These are phyloP conservation scores for Talaromyces proteolyticus DNA, from an alignment of 495 filamentous ascomycete genomes.

Conservation along the genomic window DNA sequence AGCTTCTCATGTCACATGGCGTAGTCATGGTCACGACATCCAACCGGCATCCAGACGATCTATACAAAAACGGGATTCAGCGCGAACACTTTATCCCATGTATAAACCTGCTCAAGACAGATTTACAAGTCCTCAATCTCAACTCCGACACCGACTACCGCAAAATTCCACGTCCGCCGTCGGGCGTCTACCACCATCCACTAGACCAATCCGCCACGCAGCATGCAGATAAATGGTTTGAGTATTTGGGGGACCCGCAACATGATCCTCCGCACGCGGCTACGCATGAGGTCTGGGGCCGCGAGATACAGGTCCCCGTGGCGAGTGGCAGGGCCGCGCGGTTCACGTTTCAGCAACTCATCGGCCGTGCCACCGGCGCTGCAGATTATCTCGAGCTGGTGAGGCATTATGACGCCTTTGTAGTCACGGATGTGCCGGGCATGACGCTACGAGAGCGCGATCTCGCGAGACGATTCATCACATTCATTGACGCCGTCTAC, in stretches of 20 bases:
- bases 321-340: slow-evolving; percentile 84
- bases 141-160: slow-evolving; percentile 95
- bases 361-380: slow-evolving; percentile 79
- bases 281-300: slow-evolving; percentile 87
- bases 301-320: slow-evolving; percentile 77
- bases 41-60: slow-evolving; percentile 92
- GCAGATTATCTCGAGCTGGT: slow-evolving; percentile 95
- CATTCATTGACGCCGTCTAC: slow-evolving; percentile 94
- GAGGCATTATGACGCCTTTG: slow-evolving; percentile 84
- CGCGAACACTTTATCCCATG: slow-evolving; percentile 91
- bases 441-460: slow-evolving; percentile 88
- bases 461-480: slow-evolving; percentile 88
- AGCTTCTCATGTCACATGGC: slow-evolving; percentile 90
- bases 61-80: slow-evolving; percentile 98
- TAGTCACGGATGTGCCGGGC: slow-evolving; percentile 83
- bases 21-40: slow-evolving; percentile 92
- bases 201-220: slow-evolving; percentile 68
- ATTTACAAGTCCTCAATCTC: slow-evolving; percentile 84
- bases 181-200: slow-evolving; percentile 86
- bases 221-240: slow-evolving; percentile 92
- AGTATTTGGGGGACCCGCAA: slow-evolving; percentile 79
- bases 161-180: slow-evolving; percentile 89
- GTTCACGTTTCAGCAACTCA: slow-evolving; percentile 87
- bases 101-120: slow-evolving; percentile 81
- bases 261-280: slow-evolving; percentile 69